Conservation (phyloP, 2,329 filamentous ascomycete genomes). For the Alternaria alternata region DNA sequence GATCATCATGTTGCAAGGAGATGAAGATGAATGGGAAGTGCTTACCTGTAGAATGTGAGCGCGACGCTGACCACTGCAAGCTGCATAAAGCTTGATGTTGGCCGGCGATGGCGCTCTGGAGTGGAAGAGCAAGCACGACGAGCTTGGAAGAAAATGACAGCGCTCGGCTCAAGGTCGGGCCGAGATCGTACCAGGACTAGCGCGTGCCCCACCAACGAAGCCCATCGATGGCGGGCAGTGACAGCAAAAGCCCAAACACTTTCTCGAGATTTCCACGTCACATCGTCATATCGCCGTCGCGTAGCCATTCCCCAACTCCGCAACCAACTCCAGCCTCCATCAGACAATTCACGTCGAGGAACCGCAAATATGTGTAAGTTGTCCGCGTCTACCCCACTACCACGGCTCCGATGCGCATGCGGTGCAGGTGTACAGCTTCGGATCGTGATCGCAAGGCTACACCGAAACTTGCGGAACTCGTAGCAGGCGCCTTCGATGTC, state of each 20-base stretch:
- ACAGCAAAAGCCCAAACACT: conserved; percentile 33
- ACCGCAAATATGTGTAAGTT: conserved; percentile 24
- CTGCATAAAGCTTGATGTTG: conserved; percentile 10
- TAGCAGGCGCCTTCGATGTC: not conserved
- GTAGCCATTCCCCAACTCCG: conserved; percentile 11
- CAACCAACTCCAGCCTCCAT: not conserved
- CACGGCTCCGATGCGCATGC: conserved; percentile 12
- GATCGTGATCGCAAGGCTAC: not conserved
- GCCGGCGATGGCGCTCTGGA: conserved; percentile 2
- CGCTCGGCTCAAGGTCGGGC: conserved; percentile 30
- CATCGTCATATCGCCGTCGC: conserved; percentile 13
- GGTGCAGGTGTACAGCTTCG: not conserved
- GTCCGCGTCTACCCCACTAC: conserved; percentile 11
- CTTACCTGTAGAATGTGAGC: conserved; percentile 27
- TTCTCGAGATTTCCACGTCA: conserved; percentile 19
- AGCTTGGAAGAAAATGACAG: conserved; percentile 24
- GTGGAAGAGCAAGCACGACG: conserved; percentile 19
- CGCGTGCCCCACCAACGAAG: conserved; percentile 40
- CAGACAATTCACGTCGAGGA: not conserved
- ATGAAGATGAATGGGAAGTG: not conserved
- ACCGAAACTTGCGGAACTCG: not conserved
- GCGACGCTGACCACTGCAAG: not conserved
- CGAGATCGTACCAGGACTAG: conserved; percentile 18
- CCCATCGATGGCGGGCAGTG: conserved; percentile 29
- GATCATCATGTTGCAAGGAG: conserved; percentile 42